phyloP scores from a whole-genome alignment of 2,329 filamentous ascomycete species.

The Diplodia intermedia region DNA sequence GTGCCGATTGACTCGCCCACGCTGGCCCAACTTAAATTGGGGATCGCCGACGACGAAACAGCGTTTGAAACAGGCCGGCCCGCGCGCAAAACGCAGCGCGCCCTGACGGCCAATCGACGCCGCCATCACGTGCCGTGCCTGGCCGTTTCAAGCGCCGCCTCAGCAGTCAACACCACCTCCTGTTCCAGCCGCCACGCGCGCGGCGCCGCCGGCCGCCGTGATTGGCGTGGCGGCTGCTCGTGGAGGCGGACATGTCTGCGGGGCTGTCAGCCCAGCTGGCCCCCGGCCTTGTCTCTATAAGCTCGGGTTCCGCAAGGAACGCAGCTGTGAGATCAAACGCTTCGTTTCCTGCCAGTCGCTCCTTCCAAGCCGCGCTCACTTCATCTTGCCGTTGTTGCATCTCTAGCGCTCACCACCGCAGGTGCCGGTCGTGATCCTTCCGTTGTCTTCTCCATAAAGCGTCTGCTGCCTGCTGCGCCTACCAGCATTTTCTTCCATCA shows the following conservation, averaged over 20 bases:
- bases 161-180: constrained; percentile 20
- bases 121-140: constrained; percentile 21
- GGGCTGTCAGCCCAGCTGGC: constrained; percentile 14
- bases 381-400: constrained; percentile 1
- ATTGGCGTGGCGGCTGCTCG: constrained; percentile 4
- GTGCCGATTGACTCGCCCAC: constrained; percentile 23
- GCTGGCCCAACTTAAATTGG: constrained; percentile 21
- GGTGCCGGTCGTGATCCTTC: constrained; percentile 7
- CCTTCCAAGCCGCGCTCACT: constrained; percentile 16
- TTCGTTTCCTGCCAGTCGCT: constrained; percentile 15
- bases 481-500: not conserved
- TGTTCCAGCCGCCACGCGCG: constrained; percentile 19
- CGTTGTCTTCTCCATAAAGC: not conserved
- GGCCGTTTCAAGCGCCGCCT: constrained; percentile 12
- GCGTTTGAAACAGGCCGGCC: constrained; percentile 15
- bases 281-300: not conserved
- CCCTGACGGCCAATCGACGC: constrained; percentile 2
- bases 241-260: not conserved
- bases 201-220: not conserved
- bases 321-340: not conserved
- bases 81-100: constrained; percentile 18
- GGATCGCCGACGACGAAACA: constrained; percentile 24
- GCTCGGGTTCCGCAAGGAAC: constrained; percentile 12
- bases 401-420: constrained; percentile 24
- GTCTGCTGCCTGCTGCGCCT: not conserved